These are phyloP conservation scores for Colletotrichum chrysophilum DNA, from an alignment of 2,329 filamentous ascomycete species.

Conservation along the genomic window DNA sequence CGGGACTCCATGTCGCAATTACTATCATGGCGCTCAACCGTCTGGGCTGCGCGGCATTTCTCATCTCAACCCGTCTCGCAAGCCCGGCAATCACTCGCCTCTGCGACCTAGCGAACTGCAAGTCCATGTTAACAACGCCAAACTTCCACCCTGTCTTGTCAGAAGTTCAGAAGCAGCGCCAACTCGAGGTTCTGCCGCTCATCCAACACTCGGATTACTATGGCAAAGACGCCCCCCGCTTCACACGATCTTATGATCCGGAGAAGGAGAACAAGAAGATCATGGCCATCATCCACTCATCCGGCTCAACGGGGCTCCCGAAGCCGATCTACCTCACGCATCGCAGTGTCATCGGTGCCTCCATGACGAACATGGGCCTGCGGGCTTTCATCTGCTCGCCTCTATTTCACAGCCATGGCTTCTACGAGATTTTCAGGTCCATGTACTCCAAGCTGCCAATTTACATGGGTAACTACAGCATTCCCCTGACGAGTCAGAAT, in stretches of 20 bases:
- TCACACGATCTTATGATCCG: neutral
- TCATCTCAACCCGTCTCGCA: neutral
- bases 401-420: constrained; percentile 63
- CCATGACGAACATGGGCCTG: constrained; percentile 39
- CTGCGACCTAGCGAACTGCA: neutral
- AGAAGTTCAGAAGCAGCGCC: neutral
- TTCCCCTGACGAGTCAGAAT: constrained; percentile 58
- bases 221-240: neutral
- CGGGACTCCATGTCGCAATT: constrained; percentile 58
- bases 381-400: constrained; percentile 60
- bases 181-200: neutral
- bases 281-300: constrained; percentile 33
- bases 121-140: neutral
- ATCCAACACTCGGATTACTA: neutral
- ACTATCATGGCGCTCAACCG: constrained; percentile 57
- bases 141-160: neutral
- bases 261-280: neutral
- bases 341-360: constrained; percentile 51
- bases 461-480: constrained; percentile 55
- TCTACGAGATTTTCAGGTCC: constrained; percentile 58
- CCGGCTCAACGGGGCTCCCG: constrained; percentile 64
- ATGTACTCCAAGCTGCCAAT: constrained; percentile 55
- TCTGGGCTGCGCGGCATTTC: constrained; percentile 52
- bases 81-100: neutral
- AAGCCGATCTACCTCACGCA: constrained; percentile 68